Base-by-base conservation (phyloP, 371 early-diverging fungal species). In the Phascolomyces articulosus region DNA sequence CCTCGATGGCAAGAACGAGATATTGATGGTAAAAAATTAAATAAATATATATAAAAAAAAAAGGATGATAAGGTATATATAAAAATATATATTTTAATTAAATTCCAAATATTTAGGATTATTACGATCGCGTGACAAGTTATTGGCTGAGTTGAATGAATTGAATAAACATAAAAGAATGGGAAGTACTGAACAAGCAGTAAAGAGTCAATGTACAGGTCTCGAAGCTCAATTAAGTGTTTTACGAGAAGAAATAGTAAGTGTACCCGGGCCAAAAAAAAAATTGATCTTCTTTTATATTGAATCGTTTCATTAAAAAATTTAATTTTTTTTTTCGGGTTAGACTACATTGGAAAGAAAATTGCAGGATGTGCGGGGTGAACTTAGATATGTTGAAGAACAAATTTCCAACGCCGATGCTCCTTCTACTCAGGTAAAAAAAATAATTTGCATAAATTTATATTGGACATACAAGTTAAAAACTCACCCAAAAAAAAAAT, bases 1-100 rank as follows among this genome's bases (percentile, higher is more conserved):
- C 83, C 86, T 58, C 80, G 90, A 55, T 98, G 98, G 96, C 92
- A 96, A 59, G 95, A 95, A 24, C 87, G 87, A 28, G 95, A 93
- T 41, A 75, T 98, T 15, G 71, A 91, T 67, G 81, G 86, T 87
- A 64, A 55, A n/a, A n/a, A 58, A 47, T 24, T 57, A 38, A 53
- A 28, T 38, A 4, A 4, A n/a, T 8, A n/a, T n/a, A n/a, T 4
- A 29, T 31, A n/a, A 23, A 13, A 29, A 11, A n/a, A 31, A 20
- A 6, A n/a, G n/a, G n/a, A n/a, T n/a, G n/a, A n/a, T n/a, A n/a
- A n/a, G n/a, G n/a, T n/a, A n/a, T n/a, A n/a, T n/a, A n/a, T n/a
- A n/a, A n/a, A n/a, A n/a, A n/a, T n/a, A n/a, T n/a, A n/a, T n/a
- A n/a, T n/a, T n/a, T n/a, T n/a, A n/a, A n/a, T n/a, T n/a, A n/a